A percentile compares a stretch with the other conserved stretches of the same genome.
These are phyloP conservation scores for Aspergillus amoenus DNA, from an alignment of 2,329 filamentous ascomycete genomes.

Conservation along the genomic window DNA sequence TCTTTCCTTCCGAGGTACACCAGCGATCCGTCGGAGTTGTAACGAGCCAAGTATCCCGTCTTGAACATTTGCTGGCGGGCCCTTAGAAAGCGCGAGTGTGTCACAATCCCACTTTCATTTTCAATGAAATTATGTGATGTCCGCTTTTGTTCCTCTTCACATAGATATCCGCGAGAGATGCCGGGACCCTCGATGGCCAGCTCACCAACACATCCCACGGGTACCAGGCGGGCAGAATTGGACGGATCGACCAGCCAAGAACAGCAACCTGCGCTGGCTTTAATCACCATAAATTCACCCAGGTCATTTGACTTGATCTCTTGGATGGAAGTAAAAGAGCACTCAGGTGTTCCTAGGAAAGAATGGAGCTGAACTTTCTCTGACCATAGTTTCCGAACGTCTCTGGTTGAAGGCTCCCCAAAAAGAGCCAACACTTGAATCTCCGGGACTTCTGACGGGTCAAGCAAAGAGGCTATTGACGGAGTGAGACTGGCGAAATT, in stretches of 20 bases:
- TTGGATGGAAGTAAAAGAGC: constrained; percentile 26
- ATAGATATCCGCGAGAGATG: constrained; percentile 59
- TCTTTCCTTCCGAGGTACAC: constrained; percentile 35
- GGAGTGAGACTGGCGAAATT: constrained; percentile 37
- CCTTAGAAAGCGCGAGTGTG: background rate
- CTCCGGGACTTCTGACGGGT: constrained; percentile 29
- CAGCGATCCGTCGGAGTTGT: constrained; percentile 36
- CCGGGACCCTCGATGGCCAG: constrained; percentile 41
- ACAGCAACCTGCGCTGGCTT: constrained; percentile 23
- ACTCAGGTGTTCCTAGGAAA: constrained; percentile 27
- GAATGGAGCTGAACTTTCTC: constrained; percentile 20
- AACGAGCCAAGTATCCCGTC: constrained; percentile 40
- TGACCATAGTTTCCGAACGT: constrained; percentile 5
- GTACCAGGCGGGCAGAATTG: constrained; percentile 28
- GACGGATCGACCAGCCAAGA: constrained; percentile 37
- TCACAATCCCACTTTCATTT: constrained; percentile 23
- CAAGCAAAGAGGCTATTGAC: constrained; percentile 23
- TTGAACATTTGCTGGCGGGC: constrained; percentile 28
- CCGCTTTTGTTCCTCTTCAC: constrained; percentile 51
- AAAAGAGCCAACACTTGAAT: constrained; percentile 23
- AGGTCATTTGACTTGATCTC: background rate
- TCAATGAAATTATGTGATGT: constrained; percentile 51
- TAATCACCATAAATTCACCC: constrained; percentile 18
- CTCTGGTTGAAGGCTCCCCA: constrained; percentile 14
- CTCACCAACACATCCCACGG: constrained; percentile 35